These are phyloP conservation scores for Dactylellina cionopaga DNA, from an alignment of 2,329 filamentous ascomycete species.

Conservation along the genomic window DNA sequence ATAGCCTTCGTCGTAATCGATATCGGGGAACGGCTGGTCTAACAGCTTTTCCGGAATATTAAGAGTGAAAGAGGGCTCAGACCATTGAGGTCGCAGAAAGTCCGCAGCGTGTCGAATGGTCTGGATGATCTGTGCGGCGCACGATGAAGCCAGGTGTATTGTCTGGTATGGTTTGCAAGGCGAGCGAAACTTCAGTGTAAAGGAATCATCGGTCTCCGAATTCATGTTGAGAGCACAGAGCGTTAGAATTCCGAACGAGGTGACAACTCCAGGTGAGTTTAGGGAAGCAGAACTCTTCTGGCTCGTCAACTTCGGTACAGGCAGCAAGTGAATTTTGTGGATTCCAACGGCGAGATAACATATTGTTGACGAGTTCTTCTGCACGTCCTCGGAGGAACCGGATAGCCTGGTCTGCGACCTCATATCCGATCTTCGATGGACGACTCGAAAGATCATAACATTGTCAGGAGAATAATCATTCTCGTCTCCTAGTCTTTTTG, in stretches of 20 bases:
- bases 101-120: slow-evolving; percentile 71
- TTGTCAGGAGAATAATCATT: slow-evolving; percentile 74
- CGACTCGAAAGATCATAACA: slow-evolving; percentile 75
- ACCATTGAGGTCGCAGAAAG: slow-evolving; percentile 73
- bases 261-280: slow-evolving; percentile 64
- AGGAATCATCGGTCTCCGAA: slow-evolving; percentile 71
- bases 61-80: slow-evolving; percentile 71
- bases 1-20: slow-evolving; percentile 68
- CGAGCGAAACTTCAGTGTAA: slow-evolving; percentile 71
- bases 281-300: slow-evolving; percentile 63
- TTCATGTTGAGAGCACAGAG: slow-evolving; percentile 69
- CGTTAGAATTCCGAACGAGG: slow-evolving; percentile 72
- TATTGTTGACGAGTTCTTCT: slow-evolving; percentile 72
- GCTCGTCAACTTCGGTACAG: slow-evolving; percentile 69
- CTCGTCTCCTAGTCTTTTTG: slow-evolving; percentile 71
- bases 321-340: slow-evolving; percentile 75
- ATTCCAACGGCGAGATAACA: slow-evolving; percentile 76
- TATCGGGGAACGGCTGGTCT: slow-evolving; percentile 63
- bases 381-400: slow-evolving; percentile 73
- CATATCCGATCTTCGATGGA: slow-evolving; percentile 70
- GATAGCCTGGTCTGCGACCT: slow-evolving; percentile 64
- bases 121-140: slow-evolving; percentile 72
- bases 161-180: slow-evolving; percentile 58
- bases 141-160: slow-evolving; percentile 72
- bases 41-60: slow-evolving; percentile 69